Percentiles rank a stretch among this genome's conserved stretches.
phyloP scores from a whole-genome alignment of 345 rosid species.

The Firmiana major region DNA sequence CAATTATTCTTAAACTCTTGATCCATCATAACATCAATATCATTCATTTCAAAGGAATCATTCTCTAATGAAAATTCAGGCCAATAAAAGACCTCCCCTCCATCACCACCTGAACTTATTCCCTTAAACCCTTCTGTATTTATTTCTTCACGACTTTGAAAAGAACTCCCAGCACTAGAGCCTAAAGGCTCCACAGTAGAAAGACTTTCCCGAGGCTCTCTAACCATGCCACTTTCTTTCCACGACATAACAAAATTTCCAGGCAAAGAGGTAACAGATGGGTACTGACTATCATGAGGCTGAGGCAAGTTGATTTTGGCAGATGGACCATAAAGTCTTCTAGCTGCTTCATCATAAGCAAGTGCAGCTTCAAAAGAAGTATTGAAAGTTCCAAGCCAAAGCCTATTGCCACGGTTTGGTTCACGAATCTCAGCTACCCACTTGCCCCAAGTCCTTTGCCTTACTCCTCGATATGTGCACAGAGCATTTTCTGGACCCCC shows the following conservation, averaged over 20 bases:
- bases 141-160: background rate
- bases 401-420: conserved; percentile 42
- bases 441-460: conserved; percentile 52
- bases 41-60: conserved; percentile 32
- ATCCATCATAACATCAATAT: conserved; percentile 31
- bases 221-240: background rate
- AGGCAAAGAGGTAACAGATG: background rate
- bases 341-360: conserved; percentile 12
- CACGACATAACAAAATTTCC: background rate
- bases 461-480: conserved; percentile 38
- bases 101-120: background rate
- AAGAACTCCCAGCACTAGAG: background rate
- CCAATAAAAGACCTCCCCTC: background rate
- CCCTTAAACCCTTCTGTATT: conserved; percentile 1
- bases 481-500: conserved; percentile 63
- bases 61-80: conserved; percentile 27
- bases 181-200: background rate
- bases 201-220: background rate
- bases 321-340: conserved; percentile 6
- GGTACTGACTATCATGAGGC: background rate
- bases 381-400: conserved; percentile 48
- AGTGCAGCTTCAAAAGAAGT: conserved; percentile 16
- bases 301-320: conserved; percentile 16
- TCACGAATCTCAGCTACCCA: conserved; percentile 50
- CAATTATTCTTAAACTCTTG: conserved; percentile 30